Evolutionary conservation across 345 rosid species (phyloP), one percentile per base, ranked within the genome.

Genomic region (Clarkia xantiana): DNA sequence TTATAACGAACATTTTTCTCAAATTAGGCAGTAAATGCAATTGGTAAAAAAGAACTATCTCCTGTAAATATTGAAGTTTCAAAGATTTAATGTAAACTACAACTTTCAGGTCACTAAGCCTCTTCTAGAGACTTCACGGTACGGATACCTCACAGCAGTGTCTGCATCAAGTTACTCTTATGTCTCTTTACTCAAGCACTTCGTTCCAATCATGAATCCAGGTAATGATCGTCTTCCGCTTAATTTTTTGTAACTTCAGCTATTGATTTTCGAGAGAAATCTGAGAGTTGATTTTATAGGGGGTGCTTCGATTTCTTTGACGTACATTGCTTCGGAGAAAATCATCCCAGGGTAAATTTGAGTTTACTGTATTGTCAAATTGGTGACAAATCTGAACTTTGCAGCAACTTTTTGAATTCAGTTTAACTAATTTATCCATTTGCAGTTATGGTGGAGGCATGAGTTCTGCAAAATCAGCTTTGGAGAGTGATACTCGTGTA

Each of bases 401-500:
- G 18, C 4, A 40, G 47, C 14, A 40, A 11, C 6, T 23, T 4
- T 22, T 17, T 22, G 2, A 22, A 17, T 11, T 38, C 25, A 14
- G 29, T 11, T 41, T 44, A 56, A 12, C 14, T 2, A 13, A 44
- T 18, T 41, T 25, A 14, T 53, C 4, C 19, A 18, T 60, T 22
- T 22, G 5, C 25, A 79, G 81, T 11, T 79, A 79, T 34, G 81
- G 85, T 56, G 85, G 85, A 53, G 85, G 85, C 50, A 76, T 79
- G 85, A 75, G 79, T 61, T 79, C 85, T 20, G 85, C 85, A 3
- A 78, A 78, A 61, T 76, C 85, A 58, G 81, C 85, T 52, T 55
- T 78, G 15, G 81, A 78, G 65, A 78, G 85, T 51, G 81, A 79
- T 53, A 79, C 85, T 10, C 68, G 61, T 2, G 85, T 73, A 52